Evolutionary conservation across 2,329 filamentous ascomycete genomes (phyloP).

Genomic region (Hymenoscyphus scutula): DNA sequence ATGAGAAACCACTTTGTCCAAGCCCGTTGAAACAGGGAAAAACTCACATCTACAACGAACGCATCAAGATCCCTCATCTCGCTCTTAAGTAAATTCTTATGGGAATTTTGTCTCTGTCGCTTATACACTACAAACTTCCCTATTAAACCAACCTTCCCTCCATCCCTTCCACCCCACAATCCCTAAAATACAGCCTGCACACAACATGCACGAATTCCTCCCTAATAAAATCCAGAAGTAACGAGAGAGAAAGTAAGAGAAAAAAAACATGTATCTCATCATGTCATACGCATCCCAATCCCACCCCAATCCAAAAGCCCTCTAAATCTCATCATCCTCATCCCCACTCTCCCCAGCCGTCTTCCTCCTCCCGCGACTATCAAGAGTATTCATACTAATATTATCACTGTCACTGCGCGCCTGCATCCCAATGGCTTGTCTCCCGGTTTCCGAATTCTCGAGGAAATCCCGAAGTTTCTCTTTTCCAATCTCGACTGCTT

Average conservation of each 20-base stretch:
- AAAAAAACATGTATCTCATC: background rate
- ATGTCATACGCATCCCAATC: background rate
- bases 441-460: conserved; percentile 79
- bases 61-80: background rate
- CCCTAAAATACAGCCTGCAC: background rate
- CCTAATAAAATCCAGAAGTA: too few species aligned
- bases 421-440: conserved; percentile 78
- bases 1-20: too few species aligned
- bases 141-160: background rate
- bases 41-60: too few species aligned
- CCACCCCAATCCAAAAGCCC: background rate
- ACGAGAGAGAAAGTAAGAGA: background rate
- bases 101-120: background rate
- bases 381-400: conserved; percentile 59
- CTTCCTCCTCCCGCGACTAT: conserved; percentile 57
- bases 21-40: too few species aligned
- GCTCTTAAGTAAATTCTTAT: background rate
- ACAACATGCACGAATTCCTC: background rate
- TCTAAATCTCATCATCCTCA: conserved; percentile 45
- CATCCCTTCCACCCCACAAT: background rate
- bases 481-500: conserved; percentile 89
- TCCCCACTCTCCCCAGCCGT: conserved; percentile 33
- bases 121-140: background rate
- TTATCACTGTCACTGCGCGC: conserved; percentile 45
- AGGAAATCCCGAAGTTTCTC: conserved; percentile 87